Evolutionary conservation across 2,329 filamentous ascomycete genomes (phyloP).

Genomic region (Ceratocystis cubensis): DNA sequence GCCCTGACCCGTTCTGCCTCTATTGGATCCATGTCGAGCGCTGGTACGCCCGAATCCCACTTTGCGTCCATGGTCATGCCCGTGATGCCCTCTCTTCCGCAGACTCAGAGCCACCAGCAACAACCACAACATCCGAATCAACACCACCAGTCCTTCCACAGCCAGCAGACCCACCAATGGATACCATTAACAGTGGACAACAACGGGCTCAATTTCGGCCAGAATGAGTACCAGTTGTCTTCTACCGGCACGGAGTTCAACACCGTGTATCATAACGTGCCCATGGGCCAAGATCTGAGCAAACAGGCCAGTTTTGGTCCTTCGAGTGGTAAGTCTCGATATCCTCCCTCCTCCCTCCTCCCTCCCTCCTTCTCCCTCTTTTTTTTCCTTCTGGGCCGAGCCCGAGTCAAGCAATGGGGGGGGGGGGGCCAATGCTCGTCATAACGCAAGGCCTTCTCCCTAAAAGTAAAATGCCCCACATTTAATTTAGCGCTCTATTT

Average conservation of each 20-base stretch:
- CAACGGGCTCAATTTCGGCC: slow-evolving; percentile 24
- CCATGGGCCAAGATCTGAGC: neutral
- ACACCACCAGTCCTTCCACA: slow-evolving; percentile 34
- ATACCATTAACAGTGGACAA: slow-evolving; percentile 35
- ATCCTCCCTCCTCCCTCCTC: neutral
- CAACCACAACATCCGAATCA: slow-evolving; percentile 6
- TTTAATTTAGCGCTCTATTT: neutral
- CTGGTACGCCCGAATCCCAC: slow-evolving; percentile 11
- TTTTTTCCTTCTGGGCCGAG: neutral
- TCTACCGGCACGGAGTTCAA: slow-evolving; percentile 5
- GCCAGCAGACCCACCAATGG: slow-evolving; percentile 35
- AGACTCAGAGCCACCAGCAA: slow-evolving; percentile 3
- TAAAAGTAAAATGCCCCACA: neutral
- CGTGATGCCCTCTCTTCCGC: neutral
- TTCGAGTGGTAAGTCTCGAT: neutral
- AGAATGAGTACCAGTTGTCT: slow-evolving; percentile 36
- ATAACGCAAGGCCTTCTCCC: neutral
- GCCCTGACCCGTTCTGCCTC: slow-evolving; percentile 15
- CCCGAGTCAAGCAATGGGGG: neutral
- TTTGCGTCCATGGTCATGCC: slow-evolving; percentile 13
- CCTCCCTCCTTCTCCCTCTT: neutral
- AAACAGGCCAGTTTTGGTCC: neutral
- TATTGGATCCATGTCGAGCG: slow-evolving; percentile 12
- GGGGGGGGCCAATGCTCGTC: neutral
- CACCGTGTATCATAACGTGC: slow-evolving; percentile 7